Evolutionary conservation across 2,329 filamentous ascomycete genomes (phyloP).

Genomic region (Botrytis squamosa): DNA sequence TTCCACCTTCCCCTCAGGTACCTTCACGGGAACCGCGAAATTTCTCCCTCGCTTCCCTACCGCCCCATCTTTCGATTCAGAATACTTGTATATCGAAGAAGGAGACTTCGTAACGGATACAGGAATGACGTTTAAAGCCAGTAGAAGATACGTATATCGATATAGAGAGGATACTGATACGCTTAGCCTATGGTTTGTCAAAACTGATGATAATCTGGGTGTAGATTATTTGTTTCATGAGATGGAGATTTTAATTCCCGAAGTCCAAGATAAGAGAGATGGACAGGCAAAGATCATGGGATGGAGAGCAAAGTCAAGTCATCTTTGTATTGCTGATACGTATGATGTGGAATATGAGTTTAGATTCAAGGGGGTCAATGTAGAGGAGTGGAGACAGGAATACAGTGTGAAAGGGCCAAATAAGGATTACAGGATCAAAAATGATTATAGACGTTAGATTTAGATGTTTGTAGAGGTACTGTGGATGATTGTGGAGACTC

Average conservation of each 20-base stretch:
- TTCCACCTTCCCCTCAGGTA: conserved; percentile 60
- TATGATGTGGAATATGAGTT: conserved; percentile 73
- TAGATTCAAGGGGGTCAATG: conserved; percentile 54
- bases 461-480: neutral
- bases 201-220: conserved; percentile 53
- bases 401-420: conserved; percentile 69
- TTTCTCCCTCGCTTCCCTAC: conserved; percentile 65
- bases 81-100: conserved; percentile 69
- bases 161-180: conserved; percentile 60
- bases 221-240: conserved; percentile 76
- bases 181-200: conserved; percentile 73
- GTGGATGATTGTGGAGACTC: neutral
- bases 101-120: conserved; percentile 59
- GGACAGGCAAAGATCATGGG: neutral
- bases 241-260: conserved; percentile 55
- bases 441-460: conserved; percentile 45
- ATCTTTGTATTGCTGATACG: conserved; percentile 69
- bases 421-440: conserved; percentile 67
- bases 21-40: conserved; percentile 61
- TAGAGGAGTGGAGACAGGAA: conserved; percentile 58
- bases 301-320: conserved; percentile 58
- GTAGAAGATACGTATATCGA: conserved; percentile 69
- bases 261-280: conserved; percentile 34
- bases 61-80: conserved; percentile 39
- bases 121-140: conserved; percentile 44